Conservation (phyloP, 306 rosid species). For the Psophocarpus tetragonolobus region DNA sequence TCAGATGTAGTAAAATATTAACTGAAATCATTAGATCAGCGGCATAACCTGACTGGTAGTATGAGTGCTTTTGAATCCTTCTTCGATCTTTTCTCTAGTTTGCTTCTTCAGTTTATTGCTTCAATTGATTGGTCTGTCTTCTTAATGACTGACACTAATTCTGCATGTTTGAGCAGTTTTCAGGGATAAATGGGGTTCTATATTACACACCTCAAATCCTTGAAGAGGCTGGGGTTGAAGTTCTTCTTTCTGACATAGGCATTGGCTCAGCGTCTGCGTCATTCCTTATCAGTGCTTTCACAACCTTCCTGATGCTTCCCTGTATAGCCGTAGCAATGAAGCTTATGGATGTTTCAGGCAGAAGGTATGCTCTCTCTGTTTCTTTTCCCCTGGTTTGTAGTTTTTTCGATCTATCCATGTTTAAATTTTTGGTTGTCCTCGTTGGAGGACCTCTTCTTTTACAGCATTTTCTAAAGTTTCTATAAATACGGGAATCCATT, state of each 20-base stretch:
- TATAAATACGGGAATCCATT: not conserved
- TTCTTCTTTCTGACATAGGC: conserved; percentile 65
- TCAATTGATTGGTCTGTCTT: conserved; percentile 6
- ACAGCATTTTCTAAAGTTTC: not conserved
- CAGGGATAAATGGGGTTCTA: conserved; percentile 86
- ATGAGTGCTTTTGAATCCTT: not conserved
- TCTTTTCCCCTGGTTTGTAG: not conserved
- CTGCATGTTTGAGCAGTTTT: conserved; percentile 52
- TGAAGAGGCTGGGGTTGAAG: conserved; percentile 78
- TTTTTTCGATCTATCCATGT: not conserved
- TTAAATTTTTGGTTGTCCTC: not conserved
- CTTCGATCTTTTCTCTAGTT: not conserved
- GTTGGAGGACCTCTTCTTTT: not conserved
- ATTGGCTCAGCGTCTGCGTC: conserved; percentile 65
- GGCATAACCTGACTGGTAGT: not conserved
- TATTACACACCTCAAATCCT: conserved; percentile 93
- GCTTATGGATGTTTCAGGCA: conserved; percentile 76
- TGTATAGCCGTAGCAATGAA: conserved; percentile 68
- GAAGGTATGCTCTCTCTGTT: conserved; percentile 47
- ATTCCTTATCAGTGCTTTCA: conserved; percentile 73
- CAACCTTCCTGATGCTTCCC: conserved; percentile 87
- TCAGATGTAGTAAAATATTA: conserved; percentile 4
- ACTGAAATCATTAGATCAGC: not conserved
- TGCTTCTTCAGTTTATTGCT: not conserved
- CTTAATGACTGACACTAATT: conserved; percentile 17